Conservation (phyloP, 1,284 basidiomycete species). For the Cryptococcus sp. region DNA sequence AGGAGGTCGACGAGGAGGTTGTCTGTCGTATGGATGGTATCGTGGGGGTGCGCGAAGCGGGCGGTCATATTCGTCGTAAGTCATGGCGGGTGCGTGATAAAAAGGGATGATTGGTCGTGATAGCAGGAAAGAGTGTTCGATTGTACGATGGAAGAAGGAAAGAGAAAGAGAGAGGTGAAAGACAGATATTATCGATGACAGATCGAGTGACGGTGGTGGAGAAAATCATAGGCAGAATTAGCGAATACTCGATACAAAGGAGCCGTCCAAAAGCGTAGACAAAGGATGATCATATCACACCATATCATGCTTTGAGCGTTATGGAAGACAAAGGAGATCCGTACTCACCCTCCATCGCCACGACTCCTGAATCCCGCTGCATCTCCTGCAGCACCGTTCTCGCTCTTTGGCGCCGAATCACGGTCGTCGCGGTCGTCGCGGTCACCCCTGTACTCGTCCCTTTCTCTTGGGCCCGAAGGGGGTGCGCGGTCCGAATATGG, state of each 20-base stretch:
- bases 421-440: background rate
- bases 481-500: conserved; percentile 10
- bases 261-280: background rate
- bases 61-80: background rate
- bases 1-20: background rate
- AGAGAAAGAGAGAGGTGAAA: background rate
- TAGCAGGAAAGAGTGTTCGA: no score
- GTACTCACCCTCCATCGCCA: background rate
- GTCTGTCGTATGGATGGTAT: conserved; percentile 2
- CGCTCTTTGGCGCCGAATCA: background rate
- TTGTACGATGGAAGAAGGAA: background rate
- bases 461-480: conserved; percentile 4
- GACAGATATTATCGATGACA: background rate
- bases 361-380: background rate
- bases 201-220: no score
- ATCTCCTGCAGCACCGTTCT: no score
- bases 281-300: background rate
- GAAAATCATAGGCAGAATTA: no score
- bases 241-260: background rate
- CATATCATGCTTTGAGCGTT: background rate
- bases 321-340: background rate
- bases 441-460: background rate
- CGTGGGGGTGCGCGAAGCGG: background rate
- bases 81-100: background rate
- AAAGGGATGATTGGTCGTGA: background rate